Evolutionary conservation across 306 rosid species (phyloP).

Genomic region (Cyamopsis tetragonoloba): DNA sequence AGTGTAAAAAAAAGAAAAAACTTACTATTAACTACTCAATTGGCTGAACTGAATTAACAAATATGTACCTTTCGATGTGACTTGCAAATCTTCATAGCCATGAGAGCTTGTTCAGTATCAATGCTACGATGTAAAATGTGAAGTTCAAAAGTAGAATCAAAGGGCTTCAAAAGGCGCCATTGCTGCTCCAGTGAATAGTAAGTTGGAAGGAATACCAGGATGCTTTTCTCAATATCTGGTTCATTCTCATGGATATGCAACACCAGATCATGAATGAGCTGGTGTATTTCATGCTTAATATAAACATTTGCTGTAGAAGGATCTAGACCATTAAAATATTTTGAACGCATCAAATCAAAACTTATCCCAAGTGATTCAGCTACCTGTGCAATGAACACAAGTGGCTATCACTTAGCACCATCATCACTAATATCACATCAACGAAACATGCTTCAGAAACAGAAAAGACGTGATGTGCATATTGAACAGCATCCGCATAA

Average conservation of each 20-base stretch:
- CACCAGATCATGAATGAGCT: slow-evolving; percentile 68
- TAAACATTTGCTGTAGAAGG: slow-evolving; percentile 36
- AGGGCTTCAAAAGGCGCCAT: slow-evolving; percentile 69
- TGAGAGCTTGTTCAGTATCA: slow-evolving; percentile 83
- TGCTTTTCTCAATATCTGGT: slow-evolving; percentile 82
- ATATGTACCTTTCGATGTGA: slow-evolving; percentile 74
- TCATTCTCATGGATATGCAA: slow-evolving; percentile 72
- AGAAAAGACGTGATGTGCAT: background rate
- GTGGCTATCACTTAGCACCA: too few relatives aligned
- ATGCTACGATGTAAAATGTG: slow-evolving; percentile 83
- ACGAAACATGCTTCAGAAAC: slow-evolving; percentile 14
- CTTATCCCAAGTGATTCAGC: slow-evolving; percentile 45
- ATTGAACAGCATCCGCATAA: background rate
- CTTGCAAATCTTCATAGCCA: slow-evolving; percentile 73
- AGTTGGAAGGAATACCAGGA: slow-evolving; percentile 88
- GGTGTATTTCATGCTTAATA: slow-evolving; percentile 47
- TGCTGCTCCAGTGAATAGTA: slow-evolving; percentile 74
- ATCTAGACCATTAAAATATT: slow-evolving; percentile 35
- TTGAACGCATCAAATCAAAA: slow-evolving; percentile 35
- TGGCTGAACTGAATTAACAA: slow-evolving; percentile 14
- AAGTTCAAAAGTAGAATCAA: slow-evolving; percentile 63
- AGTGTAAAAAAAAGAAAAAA: background rate
- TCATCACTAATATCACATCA: slow-evolving; percentile 16
- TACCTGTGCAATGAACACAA: slow-evolving; percentile 46
- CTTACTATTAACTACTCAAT: background rate